These are phyloP conservation scores for Rhypophila decipiens DNA, from an alignment of 495 filamentous ascomycete species.

Conservation along the genomic window DNA sequence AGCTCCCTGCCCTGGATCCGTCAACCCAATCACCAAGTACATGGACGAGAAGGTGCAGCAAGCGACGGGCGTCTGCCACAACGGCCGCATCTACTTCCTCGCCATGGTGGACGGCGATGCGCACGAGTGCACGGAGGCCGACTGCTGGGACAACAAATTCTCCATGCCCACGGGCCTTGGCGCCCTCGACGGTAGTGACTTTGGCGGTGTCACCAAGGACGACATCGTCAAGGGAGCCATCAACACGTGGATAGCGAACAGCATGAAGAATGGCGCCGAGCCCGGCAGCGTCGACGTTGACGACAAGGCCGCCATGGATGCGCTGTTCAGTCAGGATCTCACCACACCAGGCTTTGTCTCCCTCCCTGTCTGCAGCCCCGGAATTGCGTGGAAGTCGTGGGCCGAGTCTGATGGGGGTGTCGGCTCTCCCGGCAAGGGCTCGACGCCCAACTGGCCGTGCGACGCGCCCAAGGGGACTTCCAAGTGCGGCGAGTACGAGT, in stretches of 20 bases:
- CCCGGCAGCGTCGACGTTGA: not conserved
- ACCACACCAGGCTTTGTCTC: conserved; percentile 24
- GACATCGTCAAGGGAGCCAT: conserved; percentile 25
- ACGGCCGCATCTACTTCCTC: conserved; percentile 25
- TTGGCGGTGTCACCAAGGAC: conserved; percentile 16
- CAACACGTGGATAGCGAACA: conserved; percentile 24
- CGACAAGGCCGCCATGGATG: conserved; percentile 10
- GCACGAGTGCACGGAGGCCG: not conserved
- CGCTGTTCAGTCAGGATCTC: conserved; percentile 18
- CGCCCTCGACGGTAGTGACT: conserved; percentile 9
- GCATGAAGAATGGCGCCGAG: conserved; percentile 24
- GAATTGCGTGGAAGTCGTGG: conserved; percentile 17
- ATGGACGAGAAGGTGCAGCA: conserved; percentile 12
- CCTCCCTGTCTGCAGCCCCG: conserved; percentile 27
- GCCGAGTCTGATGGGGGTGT: not conserved
- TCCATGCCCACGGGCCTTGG: conserved; percentile 18
- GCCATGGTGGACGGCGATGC: conserved; percentile 14
- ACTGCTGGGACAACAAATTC: conserved; percentile 8
- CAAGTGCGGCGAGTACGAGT: conserved; percentile 21
- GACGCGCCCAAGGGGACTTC: conserved; percentile 12
- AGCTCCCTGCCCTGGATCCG: conserved; percentile 13
- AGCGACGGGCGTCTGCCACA: conserved; percentile 16
- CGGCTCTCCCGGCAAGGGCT: not conserved
- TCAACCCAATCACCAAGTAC: conserved; percentile 17
- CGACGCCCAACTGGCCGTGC: conserved; percentile 23